Base-by-base conservation (phyloP, 1,284 basidiomycete species). In the Leucoagaricus sp. region DNA sequence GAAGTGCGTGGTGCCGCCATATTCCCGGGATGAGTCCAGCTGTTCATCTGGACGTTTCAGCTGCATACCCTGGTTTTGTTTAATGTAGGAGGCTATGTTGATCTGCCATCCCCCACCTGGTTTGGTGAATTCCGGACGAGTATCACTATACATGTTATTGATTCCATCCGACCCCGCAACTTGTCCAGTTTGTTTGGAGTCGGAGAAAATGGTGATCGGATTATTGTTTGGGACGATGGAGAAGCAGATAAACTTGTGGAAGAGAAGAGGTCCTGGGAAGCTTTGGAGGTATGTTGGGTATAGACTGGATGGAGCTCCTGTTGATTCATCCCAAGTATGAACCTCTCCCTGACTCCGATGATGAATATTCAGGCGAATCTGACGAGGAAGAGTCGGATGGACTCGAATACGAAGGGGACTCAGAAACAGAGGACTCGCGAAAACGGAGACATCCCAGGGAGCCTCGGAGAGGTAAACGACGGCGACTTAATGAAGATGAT, bases 151-250 rank as follows among this genome's bases (percentile, higher is more conserved):
- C 97, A 99, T 75, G 86, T 99, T 65, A 92, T 99, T 71, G 97
- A 99, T 72, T 93, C 95, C 7, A 87, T 90, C 52, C 83, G 97
- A 36, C 97, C 97, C 4, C 89, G 93, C 72, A 95, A 96, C 72
- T 78, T 99, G 66, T 82, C 88, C 44, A 98, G 90, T 74, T 75
- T 98, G 26, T 99, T 97, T 70, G 86, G 87, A 6, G 81, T 81
- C 28, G 86, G 85, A 12, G 81, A 83, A 57, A 85, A 83, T 53
- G 84, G 82, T 1, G 86, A 92, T 58, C 77, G 87, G 40, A 83
- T 94, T 40, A 73, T 93, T 41, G 81, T 97, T 0, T 97, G 95
- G 95, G 93, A 94, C 61, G 95, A 98, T 66, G 93, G 93, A 6
- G 85, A 84, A 26, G 86, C 87, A 38, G 83, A 85, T 54, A 77